phyloP scores from a whole-genome alignment of 2,329 filamentous ascomycete genomes.

The Tolypocladium ophioglossoides region DNA sequence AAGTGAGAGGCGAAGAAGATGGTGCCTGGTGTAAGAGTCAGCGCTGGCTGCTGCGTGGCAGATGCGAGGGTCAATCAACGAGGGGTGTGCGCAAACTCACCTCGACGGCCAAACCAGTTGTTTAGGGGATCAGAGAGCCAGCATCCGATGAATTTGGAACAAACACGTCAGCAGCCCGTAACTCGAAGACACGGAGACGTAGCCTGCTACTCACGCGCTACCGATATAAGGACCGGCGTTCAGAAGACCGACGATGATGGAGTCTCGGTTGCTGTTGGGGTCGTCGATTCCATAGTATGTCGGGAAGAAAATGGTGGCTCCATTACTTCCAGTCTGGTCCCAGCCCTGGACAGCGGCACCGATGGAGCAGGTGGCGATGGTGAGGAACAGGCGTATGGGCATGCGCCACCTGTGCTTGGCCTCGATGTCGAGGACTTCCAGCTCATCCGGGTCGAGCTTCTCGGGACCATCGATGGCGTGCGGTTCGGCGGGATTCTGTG shows the following conservation, averaged over 20 bases:
- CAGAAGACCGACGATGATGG: conserved; percentile 51
- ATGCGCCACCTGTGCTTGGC: conserved; percentile 55
- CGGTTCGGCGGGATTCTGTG: conserved; percentile 44
- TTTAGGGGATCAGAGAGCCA: conserved; percentile 58
- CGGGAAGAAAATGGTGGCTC: conserved; percentile 52
- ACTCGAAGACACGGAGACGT: background rate
- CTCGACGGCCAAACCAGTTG: conserved; percentile 30
- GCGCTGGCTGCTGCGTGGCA: background rate
- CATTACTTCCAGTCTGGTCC: conserved; percentile 53
- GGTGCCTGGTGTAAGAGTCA: conserved; percentile 2
- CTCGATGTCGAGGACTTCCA: conserved; percentile 48
- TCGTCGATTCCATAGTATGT: conserved; percentile 26
- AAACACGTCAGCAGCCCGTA: background rate
- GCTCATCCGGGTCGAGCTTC: conserved; percentile 46
- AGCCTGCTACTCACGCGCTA: conserved; percentile 25
- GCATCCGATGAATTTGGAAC: conserved; percentile 34
- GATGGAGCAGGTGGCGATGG: conserved; percentile 56
- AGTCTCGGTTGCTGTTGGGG: conserved; percentile 16
- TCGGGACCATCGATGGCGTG: conserved; percentile 43
- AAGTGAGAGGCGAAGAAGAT: conserved; percentile 70
- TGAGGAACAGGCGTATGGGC: conserved; percentile 51
- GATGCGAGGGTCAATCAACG: conserved; percentile 2
- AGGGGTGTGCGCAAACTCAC: conserved; percentile 3
- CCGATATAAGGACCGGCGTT: conserved; percentile 46
- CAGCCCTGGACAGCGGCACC: conserved; percentile 58